These are phyloP conservation scores for Pichia sp. DNA, from an alignment of 1,139 yeast species.

Conservation along the genomic window DNA sequence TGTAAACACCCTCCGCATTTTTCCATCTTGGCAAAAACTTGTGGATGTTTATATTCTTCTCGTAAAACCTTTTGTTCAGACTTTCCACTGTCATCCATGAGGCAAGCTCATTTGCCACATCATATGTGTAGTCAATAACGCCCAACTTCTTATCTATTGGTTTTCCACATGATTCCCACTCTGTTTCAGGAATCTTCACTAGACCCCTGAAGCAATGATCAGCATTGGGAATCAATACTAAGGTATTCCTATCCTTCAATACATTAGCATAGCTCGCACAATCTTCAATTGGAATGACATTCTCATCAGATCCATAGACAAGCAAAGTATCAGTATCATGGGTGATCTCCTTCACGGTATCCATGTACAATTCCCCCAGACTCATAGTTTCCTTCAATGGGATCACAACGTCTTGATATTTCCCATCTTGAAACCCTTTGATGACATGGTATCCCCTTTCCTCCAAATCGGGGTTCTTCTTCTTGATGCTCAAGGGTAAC, in stretches of 20 bases:
- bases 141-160: conserved; percentile 40
- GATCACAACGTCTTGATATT: conserved; percentile 30
- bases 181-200: conserved; percentile 28
- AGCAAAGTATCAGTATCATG: conserved; percentile 50
- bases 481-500: conserved; percentile 25
- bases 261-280: conserved; percentile 49
- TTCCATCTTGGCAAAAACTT: conserved; percentile 38
- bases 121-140: conserved; percentile 48
- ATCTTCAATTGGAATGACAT: conserved; percentile 58
- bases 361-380: conserved; percentile 46
- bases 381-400: conserved; percentile 48
- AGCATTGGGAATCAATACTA: conserved; percentile 57
- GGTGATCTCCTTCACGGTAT: conserved; percentile 36
- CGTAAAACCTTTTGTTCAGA: conserved; percentile 47
- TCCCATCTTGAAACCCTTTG: conserved; percentile 46
- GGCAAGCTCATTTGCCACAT: conserved; percentile 46
- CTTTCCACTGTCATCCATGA: conserved; percentile 45
- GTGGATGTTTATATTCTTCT: conserved; percentile 33
- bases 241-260: conserved; percentile 45
- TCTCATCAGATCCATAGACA: conserved; percentile 65
- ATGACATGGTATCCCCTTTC: conserved; percentile 32
- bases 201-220: conserved; percentile 76
- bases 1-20: conserved; percentile 56
- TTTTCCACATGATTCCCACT: conserved; percentile 26
- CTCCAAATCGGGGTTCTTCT: conserved; percentile 29